phyloP scores from a whole-genome alignment of 805 yeast species.

The Lachancea waltii region DNA sequence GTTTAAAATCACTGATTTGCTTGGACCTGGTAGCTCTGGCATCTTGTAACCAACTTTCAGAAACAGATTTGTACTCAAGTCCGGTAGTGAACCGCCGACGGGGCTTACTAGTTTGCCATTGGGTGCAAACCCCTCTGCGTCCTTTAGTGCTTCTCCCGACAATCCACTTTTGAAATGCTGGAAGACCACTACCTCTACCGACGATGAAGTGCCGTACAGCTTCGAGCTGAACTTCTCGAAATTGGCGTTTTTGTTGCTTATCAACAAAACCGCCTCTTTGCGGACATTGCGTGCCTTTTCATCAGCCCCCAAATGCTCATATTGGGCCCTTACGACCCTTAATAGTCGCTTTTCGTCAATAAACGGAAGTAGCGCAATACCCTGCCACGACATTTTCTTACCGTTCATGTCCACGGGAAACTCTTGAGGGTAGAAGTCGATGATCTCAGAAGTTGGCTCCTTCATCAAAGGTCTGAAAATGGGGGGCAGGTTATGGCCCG shows the following conservation, averaged over 20 bases:
- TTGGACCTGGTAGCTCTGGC: slow-evolving; percentile 33
- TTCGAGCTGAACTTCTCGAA: slow-evolving; percentile 30
- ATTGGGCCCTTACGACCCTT: slow-evolving; percentile 57
- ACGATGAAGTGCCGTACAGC: slow-evolving; percentile 24
- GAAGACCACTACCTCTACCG: slow-evolving; percentile 32
- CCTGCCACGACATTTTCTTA: slow-evolving; percentile 92
- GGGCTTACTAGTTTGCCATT: slow-evolving; percentile 33
- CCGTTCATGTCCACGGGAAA: slow-evolving; percentile 94
- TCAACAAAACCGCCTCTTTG: slow-evolving; percentile 61
- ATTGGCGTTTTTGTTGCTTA: slow-evolving; percentile 57
- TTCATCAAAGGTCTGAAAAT: slow-evolving; percentile 79
- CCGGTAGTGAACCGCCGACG: slow-evolving; percentile 33
- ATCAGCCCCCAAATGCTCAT: slow-evolving; percentile 54
- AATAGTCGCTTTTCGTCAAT: slow-evolving; percentile 77
- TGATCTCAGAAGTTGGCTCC: slow-evolving; percentile 69
- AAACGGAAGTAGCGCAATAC: slow-evolving; percentile 82
- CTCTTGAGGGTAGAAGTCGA: slow-evolving; percentile 85
- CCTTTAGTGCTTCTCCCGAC: slow-evolving; percentile 47
- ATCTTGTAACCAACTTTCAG: slow-evolving; percentile 53
- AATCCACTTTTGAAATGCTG: slow-evolving; percentile 47
- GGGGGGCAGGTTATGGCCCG: slow-evolving; percentile 78
- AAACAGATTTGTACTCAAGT: slow-evolving; percentile 37
- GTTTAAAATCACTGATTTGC: slow-evolving; percentile 74
- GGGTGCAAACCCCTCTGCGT: slow-evolving; percentile 28
- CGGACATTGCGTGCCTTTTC: slow-evolving; percentile 65